Base-by-base conservation (phyloP, 2,329 filamentous ascomycete species). In the Ophiostoma novo-ulmi region DNA sequence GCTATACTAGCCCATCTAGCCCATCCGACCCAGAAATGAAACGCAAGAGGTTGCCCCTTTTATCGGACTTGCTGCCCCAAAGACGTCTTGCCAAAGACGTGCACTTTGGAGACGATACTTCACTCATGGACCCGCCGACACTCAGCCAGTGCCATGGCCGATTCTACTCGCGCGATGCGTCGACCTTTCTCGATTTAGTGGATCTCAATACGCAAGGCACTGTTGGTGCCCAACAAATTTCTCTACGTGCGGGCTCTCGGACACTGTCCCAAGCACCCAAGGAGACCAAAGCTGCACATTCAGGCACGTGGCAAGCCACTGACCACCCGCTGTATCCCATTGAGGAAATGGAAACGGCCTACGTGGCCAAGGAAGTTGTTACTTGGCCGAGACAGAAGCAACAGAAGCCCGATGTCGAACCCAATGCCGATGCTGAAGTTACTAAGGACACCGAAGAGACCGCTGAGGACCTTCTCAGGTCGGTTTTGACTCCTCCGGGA, bases 101-200 rank as follows among this genome's bases (percentile, higher is more conserved):
- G 1, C 88, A 89, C 74, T 79, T 75, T 0, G 82, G 83, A 1
- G 82, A 85, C 68, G 80, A 83, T 65, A 81, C 80, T 8, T 78
- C 79, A 0, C 77, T 78, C 0, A 76, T 76, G 5, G 76, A 78
- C 17, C 78, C 82, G 5, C 84, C 85, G 68, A 84, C 85, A 6
- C 79, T 87, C 11, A 81, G 82, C 52, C 82, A 84, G 69, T 88
- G 63, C 10, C n/a, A 5, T 22, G 78, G 88, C 64, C 82, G 85
- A 35, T 81, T 82, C 3, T 91, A 91, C 76, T 82, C 85, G 68
- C 77, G 81, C 14, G 79, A 81, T 1, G 83, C 83, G 72, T 81
- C 80, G 31, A 81, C 87, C 0, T 90, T 87, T 74, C 70, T 90
- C 5, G 88, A 91, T 73, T 76, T 91, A 0, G 83, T 89, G 6